These are phyloP conservation scores for Linum usitatissimum DNA, from an alignment of 345 rosid genomes.

Conservation along the genomic window DNA sequence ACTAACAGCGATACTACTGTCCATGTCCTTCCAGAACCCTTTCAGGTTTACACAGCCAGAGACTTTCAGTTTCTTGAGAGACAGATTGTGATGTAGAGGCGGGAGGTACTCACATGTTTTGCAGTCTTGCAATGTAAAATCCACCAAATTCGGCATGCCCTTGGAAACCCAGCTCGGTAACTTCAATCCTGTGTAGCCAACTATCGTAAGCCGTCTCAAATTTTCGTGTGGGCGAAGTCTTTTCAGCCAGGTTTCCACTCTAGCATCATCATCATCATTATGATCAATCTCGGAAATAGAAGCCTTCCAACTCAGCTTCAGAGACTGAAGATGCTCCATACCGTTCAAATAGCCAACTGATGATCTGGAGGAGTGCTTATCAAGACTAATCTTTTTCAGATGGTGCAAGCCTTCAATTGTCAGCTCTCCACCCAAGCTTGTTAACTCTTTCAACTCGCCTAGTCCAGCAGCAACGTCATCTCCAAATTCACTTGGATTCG, in stretches of 20 bases:
- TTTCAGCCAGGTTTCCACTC: conserved; percentile 2
- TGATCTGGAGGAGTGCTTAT: background rate
- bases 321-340: conserved; percentile 4
- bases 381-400: background rate
- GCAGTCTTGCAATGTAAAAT: background rate
- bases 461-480: background rate
- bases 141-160: background rate
- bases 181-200: conserved; percentile 5
- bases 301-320: conserved; percentile 10
- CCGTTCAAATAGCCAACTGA: conserved; percentile 12
- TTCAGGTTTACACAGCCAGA: background rate
- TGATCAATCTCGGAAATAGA: background rate
- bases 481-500: background rate
- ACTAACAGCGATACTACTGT: background rate
- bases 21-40: background rate
- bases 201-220: conserved; percentile 8
- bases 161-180: conserved; percentile 7
- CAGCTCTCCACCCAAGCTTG: conserved; percentile 6
- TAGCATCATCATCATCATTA: background rate
- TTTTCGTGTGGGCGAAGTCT: conserved; percentile 10
- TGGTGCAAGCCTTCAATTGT: background rate
- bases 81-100: background rate
- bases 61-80: background rate
- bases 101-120: background rate
- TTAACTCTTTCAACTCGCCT: conserved; percentile 10